Base-by-base conservation (phyloP, 148 eudicot genomes). In the Vaccinium myrtillus region DNA sequence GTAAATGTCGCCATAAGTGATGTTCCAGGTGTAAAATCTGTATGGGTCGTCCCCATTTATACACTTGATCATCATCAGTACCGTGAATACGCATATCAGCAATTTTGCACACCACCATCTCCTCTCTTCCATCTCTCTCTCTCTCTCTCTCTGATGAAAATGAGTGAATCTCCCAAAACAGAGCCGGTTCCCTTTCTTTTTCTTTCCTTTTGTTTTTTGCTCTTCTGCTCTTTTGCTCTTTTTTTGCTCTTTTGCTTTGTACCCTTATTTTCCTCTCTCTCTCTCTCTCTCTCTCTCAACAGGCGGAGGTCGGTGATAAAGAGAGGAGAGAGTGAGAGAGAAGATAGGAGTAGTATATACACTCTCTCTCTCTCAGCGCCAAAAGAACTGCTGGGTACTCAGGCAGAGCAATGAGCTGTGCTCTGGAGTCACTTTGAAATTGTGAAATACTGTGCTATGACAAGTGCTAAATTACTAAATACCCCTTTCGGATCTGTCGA, bases 11-110 rank as follows among this genome's bases (percentile, higher is more conserved):
- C 89, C 87, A 50, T 82, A 87, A 30, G 89, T 84, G 8, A 87
- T 83, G 73, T 85, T 87, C 89, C 89, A 87, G 0, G 85, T 85
- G 51, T 48, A 87, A 39, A 87, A 87, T n/a, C 87, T 85, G 48
- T 87, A 87, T 13, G 89, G 85, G 75, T 87, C 89, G 75, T 87
- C 89, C 4, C 87, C 87, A 61, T 55, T 78, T 30, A 78, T 82
- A 79, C 75, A 65, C 48, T 58, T 48, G 12, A 46, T 32, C 16
- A 46, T 6, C 36, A 50, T 3, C 9, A 78, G 9, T 0, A 77
- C 1, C 4, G 76, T 55, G 8, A 53, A 53, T 5, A 69, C 18
- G 74, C 74, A 69, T 13, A 69, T 27, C 43, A 69, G 30, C 77
- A 67, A 54, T 84, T 19, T 67, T 73, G 76, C 12, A 36, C 59